Conservation (phyloP, 176 grass and related monocot genomes). For the Typha latifolia region DNA sequence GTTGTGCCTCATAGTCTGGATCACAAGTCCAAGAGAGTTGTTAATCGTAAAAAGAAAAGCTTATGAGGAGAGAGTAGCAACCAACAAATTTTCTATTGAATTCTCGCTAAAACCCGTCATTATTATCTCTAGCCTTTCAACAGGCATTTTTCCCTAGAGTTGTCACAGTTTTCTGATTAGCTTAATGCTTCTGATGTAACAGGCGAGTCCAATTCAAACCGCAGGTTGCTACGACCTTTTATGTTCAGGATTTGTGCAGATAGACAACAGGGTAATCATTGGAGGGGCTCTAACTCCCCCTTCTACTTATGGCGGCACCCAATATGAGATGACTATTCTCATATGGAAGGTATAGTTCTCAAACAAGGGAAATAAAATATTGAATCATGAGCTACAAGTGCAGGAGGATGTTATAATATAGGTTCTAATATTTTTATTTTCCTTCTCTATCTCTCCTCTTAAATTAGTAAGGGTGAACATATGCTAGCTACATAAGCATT, state of each 20-base stretch:
- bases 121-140: no score
- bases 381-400: background rate
- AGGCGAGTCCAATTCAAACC: background rate
- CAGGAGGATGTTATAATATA: no score
- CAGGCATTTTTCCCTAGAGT: background rate
- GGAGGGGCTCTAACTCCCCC: background rate
- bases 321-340: background rate
- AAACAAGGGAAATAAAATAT: background rate
- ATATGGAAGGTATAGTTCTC: slow-evolving; percentile 4
- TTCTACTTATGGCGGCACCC: background rate
- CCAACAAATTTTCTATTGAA: no score
- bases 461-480: background rate
- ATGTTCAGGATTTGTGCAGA: slow-evolving; percentile 11
- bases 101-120: no score
- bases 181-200: background rate
- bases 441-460: background rate
- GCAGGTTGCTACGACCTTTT: slow-evolving; percentile 8
- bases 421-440: background rate
- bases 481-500: no score
- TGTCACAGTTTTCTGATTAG: background rate
- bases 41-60: no score
- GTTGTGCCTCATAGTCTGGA: no score
- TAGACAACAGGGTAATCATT: background rate
- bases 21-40: no score
- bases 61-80: no score